Conservation (phyloP, 768 basidiomycete genomes). For the Pholiota conissans region DNA sequence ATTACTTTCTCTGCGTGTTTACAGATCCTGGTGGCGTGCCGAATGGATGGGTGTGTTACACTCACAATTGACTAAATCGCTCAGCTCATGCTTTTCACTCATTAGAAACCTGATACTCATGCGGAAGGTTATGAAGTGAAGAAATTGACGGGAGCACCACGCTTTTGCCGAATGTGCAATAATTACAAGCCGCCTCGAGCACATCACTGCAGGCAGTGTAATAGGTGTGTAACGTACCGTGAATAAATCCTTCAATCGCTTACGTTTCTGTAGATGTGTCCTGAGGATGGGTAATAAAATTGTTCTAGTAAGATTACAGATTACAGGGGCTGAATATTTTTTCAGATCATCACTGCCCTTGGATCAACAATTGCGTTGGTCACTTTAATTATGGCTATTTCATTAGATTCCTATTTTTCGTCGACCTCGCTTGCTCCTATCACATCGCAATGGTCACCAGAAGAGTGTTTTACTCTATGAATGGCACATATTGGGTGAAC, state of each 20-base stretch:
- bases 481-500: constrained; percentile 53
- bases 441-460: constrained; percentile 82
- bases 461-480: constrained; percentile 53
- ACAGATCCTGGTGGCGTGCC: constrained; percentile 90
- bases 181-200: constrained; percentile 85
- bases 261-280: constrained; percentile 55
- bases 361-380: constrained; percentile 95
- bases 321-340: background rate
- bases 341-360: constrained; percentile 87
- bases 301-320: background rate
- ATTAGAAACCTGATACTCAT: constrained; percentile 73
- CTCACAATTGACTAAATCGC: background rate
- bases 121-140: constrained; percentile 87
- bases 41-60: constrained; percentile 61
- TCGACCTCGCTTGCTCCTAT: constrained; percentile 87
- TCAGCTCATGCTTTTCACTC: background rate
- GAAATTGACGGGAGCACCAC: constrained; percentile 76
- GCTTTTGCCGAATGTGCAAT: constrained; percentile 86
- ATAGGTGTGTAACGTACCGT: constrained; percentile 49
- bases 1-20: constrained; percentile 80
- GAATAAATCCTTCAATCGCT: background rate
- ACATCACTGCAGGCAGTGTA: constrained; percentile 92
- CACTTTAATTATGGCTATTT: constrained; percentile 89
- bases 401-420: constrained; percentile 89
- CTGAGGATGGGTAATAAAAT: constrained; percentile 78